A percentile compares a stretch with the other conserved stretches of the same genome.
Evolutionary conservation across 2,329 filamentous ascomycete genomes (phyloP).

Genomic region (Pseudogymnoascus sp.): DNA sequence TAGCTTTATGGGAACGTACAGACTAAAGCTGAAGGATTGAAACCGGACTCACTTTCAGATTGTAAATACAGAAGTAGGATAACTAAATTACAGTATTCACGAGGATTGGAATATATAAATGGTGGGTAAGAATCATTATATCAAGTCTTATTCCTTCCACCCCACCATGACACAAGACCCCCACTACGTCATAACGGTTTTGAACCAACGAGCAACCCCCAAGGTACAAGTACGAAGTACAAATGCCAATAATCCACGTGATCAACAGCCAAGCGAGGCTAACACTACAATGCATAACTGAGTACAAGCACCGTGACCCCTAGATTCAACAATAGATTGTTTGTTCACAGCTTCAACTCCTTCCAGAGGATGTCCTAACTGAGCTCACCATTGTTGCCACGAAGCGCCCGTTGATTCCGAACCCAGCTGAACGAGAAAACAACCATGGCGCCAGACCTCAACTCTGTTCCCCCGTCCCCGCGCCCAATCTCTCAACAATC

Average conservation of each 20-base stretch:
- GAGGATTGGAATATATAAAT: not conserved
- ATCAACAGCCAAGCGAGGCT: not conserved
- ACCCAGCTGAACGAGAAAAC: not conserved
- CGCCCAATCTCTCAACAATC: slow-evolving; percentile 19
- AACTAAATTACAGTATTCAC: not conserved
- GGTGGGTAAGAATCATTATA: not conserved
- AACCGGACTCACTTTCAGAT: not conserved
- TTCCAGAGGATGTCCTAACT: not conserved
- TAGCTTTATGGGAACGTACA: not conserved
- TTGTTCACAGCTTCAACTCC: not conserved
- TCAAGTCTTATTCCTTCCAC: not conserved
- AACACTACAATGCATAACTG: not conserved
- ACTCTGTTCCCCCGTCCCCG: slow-evolving; percentile 28
- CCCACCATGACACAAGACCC: slow-evolving; percentile 10
- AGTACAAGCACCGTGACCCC: not conserved
- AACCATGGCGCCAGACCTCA: slow-evolving; percentile 30
- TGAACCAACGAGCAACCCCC: not conserved
- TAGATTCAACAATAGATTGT: not conserved
- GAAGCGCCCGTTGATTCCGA: not conserved
- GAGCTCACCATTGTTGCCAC: not conserved
- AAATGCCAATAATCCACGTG: not conserved
- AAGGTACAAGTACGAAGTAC: slow-evolving; percentile 3
- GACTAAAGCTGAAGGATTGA: not conserved
- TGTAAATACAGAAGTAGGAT: not conserved
- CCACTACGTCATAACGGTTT: not conserved